A percentile compares a stretch with the other conserved stretches of the same genome.
phyloP scores from a whole-genome alignment of 2,329 filamentous ascomycete genomes.

The Pestalotiopsis sp. region DNA sequence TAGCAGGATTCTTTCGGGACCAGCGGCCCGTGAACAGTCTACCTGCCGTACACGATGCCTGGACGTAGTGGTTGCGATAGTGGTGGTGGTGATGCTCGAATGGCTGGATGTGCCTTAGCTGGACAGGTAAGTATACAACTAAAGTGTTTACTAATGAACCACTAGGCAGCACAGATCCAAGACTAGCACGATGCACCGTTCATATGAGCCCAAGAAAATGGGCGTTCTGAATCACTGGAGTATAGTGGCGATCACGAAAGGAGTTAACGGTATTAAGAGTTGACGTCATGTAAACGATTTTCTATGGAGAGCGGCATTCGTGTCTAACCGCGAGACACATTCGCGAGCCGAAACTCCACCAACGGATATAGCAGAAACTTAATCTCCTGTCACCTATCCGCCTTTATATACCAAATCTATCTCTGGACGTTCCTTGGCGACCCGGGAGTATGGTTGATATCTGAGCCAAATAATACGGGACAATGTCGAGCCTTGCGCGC shows the following conservation, averaged over 20 bases:
- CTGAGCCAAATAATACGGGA: not conserved
- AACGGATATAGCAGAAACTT: not conserved
- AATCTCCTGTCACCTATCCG: not conserved
- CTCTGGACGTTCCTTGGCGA: not conserved
- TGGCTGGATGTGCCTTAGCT: not conserved
- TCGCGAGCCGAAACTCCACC: not conserved
- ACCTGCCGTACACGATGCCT: not conserved
- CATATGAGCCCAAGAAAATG: not conserved
- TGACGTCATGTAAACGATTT: constrained; percentile 2
- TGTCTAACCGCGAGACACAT: not conserved
- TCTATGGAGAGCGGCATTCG: not conserved
- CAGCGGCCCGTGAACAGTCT: not conserved
- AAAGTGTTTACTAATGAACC: not conserved
- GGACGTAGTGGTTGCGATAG: not conserved
- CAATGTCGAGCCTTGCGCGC: constrained; percentile 44
- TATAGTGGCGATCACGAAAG: not conserved
- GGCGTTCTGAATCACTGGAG: not conserved
- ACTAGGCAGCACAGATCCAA: not conserved
- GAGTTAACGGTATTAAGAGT: constrained; percentile 11
- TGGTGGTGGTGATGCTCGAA: not conserved
- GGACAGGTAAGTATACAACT: not conserved
- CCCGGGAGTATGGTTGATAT: not conserved
- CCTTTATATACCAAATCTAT: not conserved
- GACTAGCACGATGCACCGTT: not conserved
- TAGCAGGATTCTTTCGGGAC: not conserved